These are phyloP conservation scores for Penicillium daleae DNA, from an alignment of 495 filamentous ascomycete species.

Conservation along the genomic window DNA sequence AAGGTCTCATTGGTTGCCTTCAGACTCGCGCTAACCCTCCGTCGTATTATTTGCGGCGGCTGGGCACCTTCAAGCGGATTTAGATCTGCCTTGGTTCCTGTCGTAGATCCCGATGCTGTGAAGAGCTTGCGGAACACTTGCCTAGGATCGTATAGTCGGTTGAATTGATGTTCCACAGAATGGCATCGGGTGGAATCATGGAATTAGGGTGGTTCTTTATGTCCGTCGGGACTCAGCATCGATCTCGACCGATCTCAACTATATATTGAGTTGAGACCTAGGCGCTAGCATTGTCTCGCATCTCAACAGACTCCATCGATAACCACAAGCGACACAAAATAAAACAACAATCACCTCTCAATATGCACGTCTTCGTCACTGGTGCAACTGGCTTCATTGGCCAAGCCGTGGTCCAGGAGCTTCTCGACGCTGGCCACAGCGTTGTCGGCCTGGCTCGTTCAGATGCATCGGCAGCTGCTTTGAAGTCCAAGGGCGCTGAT, in stretches of 20 bases:
- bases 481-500: constrained; percentile 36
- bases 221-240: constrained; percentile 6
- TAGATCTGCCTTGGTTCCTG: background rate
- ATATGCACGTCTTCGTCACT: constrained; percentile 49
- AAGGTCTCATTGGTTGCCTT: constrained; percentile 1
- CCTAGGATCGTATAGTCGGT: constrained; percentile 2
- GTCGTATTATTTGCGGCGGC: constrained; percentile 5
- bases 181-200: background rate
- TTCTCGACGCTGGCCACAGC: constrained; percentile 42
- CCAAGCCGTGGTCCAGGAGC: constrained; percentile 42
- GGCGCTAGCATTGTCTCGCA: background rate
- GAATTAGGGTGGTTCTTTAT: background rate
- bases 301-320: background rate
- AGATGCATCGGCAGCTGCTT: constrained; percentile 32
- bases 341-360: background rate
- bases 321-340: background rate
- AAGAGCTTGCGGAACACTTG: background rate
- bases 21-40: constrained; percentile 3
- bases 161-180: background rate
- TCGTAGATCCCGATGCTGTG: background rate
- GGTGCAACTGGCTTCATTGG: constrained; percentile 54
- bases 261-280: background rate
- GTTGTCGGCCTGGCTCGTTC: constrained; percentile 50
- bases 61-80: background rate
- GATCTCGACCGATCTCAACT: background rate